Evolutionary conservation across 345 rosid genomes (phyloP).

Genomic region (Citrus trifoliata): DNA sequence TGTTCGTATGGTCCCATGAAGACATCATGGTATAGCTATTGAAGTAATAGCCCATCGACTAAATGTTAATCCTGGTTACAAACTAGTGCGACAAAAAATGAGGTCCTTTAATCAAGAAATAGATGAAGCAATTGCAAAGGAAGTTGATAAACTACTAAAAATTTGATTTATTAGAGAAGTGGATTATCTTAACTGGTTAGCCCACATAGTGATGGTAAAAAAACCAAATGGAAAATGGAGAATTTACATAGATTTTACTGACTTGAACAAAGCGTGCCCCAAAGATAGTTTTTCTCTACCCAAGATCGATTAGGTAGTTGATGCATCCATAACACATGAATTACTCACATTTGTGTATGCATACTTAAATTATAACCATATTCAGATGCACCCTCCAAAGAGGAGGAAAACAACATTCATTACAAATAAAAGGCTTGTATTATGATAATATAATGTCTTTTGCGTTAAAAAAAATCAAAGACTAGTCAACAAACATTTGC

Average conservation of each 20-base stretch:
- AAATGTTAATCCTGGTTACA: no score
- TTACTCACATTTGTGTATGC: not conserved
- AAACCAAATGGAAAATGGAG: not conserved
- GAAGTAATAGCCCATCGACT: no score
- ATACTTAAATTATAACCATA: not conserved
- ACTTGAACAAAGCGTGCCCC: not conserved
- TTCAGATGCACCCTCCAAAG: not conserved
- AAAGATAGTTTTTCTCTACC: not conserved
- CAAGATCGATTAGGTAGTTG: not conserved
- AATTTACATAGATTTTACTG: not conserved
- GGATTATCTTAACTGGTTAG: not conserved
- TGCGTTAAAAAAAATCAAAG: not conserved
- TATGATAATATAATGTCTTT: no score
- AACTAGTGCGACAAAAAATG: no score
- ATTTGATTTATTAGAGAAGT: not conserved
- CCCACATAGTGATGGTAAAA: not conserved
- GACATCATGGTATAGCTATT: no score
- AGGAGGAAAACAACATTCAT: not conserved
- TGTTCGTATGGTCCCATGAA: no score
- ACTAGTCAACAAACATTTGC: not conserved
- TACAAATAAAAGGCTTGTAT: no score
- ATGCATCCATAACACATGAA: not conserved
- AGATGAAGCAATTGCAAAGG: no score
- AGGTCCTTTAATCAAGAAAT: no score
- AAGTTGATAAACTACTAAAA: no score